phyloP scores from a whole-genome alignment of 768 basidiomycete genomes.

The Pholiota molesta region DNA sequence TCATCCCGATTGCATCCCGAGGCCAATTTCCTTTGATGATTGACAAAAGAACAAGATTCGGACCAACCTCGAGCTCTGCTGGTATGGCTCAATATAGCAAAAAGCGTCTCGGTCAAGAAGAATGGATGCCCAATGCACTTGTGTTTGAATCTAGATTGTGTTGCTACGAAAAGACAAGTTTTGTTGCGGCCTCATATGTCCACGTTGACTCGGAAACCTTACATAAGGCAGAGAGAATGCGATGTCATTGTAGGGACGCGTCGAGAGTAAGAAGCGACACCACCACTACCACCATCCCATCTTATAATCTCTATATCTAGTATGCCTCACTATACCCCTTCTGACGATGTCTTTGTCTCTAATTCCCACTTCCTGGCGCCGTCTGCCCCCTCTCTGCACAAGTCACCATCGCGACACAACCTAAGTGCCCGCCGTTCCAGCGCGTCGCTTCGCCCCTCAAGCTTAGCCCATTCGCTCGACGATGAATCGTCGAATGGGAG shows the following conservation, averaged over 20 bases:
- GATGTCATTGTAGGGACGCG: conserved; percentile 11
- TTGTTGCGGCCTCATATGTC: background rate
- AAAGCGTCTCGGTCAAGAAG: too few relatives aligned
- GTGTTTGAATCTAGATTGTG: too few relatives aligned
- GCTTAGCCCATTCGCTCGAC: conserved; percentile 36
- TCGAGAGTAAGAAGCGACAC: conserved; percentile 11
- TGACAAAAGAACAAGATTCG: too few relatives aligned
- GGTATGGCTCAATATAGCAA: too few relatives aligned
- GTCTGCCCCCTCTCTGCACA: conserved; percentile 29
- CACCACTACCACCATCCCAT: conserved; percentile 16
- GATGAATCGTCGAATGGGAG: conserved; percentile 41
- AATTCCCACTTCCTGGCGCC: conserved; percentile 37
- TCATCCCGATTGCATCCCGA: too few relatives aligned
- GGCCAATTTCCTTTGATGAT: too few relatives aligned
- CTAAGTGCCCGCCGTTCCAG: conserved; percentile 48
- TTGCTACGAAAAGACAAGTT: background rate
- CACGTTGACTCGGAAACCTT: conserved; percentile 12
- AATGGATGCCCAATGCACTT: too few relatives aligned
- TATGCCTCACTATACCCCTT: conserved; percentile 37
- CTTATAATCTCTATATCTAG: conserved; percentile 12
- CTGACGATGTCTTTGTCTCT: conserved; percentile 31
- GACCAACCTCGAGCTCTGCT: too few relatives aligned
- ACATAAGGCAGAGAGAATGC: conserved; percentile 12
- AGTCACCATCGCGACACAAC: conserved; percentile 38
- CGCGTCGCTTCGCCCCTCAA: conserved; percentile 51